These are phyloP conservation scores for Clavispora asparagi DNA, from an alignment of 805 yeast genomes.

Conservation along the genomic window DNA sequence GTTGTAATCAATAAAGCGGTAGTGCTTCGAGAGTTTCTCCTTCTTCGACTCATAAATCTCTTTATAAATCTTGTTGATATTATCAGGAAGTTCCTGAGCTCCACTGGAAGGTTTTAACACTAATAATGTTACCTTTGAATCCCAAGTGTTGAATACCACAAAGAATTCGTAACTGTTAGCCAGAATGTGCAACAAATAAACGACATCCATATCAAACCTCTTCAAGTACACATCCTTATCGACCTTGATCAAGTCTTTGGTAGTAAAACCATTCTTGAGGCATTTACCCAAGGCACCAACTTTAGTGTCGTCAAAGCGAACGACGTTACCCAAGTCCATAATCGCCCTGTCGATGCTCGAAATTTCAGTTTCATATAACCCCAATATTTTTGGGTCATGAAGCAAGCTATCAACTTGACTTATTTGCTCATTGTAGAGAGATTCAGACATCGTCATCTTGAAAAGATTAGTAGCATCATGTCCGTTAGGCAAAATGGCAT, in stretches of 20 bases:
- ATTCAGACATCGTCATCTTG: constrained; percentile 65
- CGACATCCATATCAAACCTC: constrained; percentile 49
- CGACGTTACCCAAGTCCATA: constrained; percentile 70
- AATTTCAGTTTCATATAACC: constrained; percentile 74
- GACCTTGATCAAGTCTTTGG: constrained; percentile 47
- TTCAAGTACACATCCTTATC: constrained; percentile 50
- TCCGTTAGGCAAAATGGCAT: constrained; percentile 68
- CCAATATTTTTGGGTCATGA: constrained; percentile 55
- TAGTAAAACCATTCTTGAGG: constrained; percentile 75
- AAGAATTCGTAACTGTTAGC: constrained; percentile 75
- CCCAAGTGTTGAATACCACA: constrained; percentile 63
- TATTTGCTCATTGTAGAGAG: constrained; percentile 49
- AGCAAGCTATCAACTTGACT: constrained; percentile 57
- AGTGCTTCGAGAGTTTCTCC: constrained; percentile 37
- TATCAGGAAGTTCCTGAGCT: constrained; percentile 62
- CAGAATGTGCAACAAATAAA: constrained; percentile 63
- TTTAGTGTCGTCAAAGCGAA: constrained; percentile 60
- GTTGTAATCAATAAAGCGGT: constrained; percentile 49
- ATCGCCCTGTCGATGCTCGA: constrained; percentile 66
- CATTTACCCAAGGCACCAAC: constrained; percentile 87
- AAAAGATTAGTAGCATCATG: constrained; percentile 49
- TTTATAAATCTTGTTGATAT: constrained; percentile 48
- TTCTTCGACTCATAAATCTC: constrained; percentile 48
- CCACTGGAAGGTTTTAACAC: constrained; percentile 62
- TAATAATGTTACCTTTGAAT: constrained; percentile 42